Evolutionary conservation across 176 grass and related monocot genomes (phyloP).

Genomic region (Phyllostachys edulis): DNA sequence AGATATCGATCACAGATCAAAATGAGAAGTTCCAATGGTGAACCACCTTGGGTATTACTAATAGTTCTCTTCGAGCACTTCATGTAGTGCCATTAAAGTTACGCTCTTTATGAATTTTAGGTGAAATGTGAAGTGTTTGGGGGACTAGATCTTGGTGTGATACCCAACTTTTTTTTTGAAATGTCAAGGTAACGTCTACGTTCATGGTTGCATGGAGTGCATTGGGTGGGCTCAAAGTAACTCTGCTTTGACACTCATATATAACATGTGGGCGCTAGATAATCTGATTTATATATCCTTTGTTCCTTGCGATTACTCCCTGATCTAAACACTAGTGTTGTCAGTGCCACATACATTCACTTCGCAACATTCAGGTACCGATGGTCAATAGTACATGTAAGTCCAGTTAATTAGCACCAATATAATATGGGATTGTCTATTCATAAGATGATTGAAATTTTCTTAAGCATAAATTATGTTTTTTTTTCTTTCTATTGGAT

Average conservation of each 20-base stretch:
- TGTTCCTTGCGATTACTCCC: too few species aligned
- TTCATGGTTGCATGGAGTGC: neutral
- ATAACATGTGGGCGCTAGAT: neutral
- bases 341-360: too few species aligned
- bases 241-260: neutral
- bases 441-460: too few species aligned
- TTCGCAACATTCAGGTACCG: too few species aligned
- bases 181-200: neutral
- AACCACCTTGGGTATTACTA: neutral
- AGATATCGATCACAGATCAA: neutral
- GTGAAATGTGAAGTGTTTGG: conserved; percentile 45
- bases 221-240: neutral
- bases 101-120: neutral
- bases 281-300: neutral
- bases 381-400: too few species aligned
- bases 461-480: too few species aligned
- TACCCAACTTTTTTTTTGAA: neutral
- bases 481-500: too few species aligned
- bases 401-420: too few species aligned
- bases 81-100: neutral
- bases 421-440: too few species aligned
- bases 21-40: neutral
- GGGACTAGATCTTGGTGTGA: conserved; percentile 32
- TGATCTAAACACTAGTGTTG: too few species aligned
- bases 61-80: conserved; percentile 46